Percentiles rank a stretch among this genome's conserved stretches.
These are phyloP conservation scores for Aureobasidium zeae DNA, from an alignment of 2,329 filamentous ascomycete species.

Conservation along the genomic window DNA sequence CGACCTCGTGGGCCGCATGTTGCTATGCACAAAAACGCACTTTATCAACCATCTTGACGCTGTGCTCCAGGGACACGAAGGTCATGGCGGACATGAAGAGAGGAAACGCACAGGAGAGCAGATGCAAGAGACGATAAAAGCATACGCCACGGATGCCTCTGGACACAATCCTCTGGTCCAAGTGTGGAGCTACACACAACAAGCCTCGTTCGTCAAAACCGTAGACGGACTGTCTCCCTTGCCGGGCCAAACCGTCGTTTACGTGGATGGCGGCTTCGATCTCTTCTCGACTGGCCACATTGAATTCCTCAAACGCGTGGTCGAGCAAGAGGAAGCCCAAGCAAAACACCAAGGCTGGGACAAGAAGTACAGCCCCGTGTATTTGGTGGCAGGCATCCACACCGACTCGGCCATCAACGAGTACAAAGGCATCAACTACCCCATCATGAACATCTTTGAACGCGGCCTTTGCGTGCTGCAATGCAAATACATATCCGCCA, in stretches of 20 bases:
- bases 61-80: conserved; percentile 61
- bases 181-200: conserved; percentile 61
- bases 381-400: conserved; percentile 87
- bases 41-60: conserved; percentile 63
- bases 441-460: conserved; percentile 99
- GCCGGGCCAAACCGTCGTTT: conserved; percentile 76
- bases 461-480: conserved; percentile 90
- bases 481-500: conserved; percentile 80
- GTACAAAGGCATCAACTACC: conserved; percentile 96
- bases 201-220: conserved; percentile 56
- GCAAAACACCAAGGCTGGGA: conserved; percentile 67
- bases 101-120: conserved; percentile 52
- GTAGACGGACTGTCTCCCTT: conserved; percentile 62
- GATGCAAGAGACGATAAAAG: conserved; percentile 67
- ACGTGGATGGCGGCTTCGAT: conserved; percentile 95
- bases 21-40: conserved; percentile 88
- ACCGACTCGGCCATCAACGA: conserved; percentile 91
- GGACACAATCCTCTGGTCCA: conserved; percentile 69
- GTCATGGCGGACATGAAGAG: conserved; percentile 60
- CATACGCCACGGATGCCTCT: conserved; percentile 81
- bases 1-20: conserved; percentile 94
- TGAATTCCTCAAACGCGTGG: conserved; percentile 76
- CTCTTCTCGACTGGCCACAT: conserved; percentile 96
- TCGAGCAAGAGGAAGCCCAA: conserved; percentile 60
- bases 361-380: conserved; percentile 65